phyloP scores from a whole-genome alignment of 495 filamentous ascomycete genomes.

The Lasiosphaeria miniovina region DNA sequence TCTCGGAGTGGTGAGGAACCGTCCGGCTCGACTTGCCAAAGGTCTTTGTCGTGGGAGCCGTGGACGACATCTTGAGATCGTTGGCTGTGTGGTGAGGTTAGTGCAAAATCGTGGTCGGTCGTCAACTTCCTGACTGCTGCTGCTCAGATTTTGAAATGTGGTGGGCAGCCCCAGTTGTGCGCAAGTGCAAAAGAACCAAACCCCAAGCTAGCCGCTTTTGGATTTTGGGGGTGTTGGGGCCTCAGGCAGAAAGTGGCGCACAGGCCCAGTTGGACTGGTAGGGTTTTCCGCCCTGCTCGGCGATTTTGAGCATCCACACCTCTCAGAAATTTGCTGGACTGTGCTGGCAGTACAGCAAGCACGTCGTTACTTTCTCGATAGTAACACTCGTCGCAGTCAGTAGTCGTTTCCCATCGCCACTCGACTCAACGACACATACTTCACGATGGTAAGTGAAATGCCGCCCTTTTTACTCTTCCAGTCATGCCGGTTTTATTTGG shows the following conservation, averaged over 20 bases:
- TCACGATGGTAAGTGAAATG: conserved; percentile 31
- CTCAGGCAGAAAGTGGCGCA: conserved; percentile 19
- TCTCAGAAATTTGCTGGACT: conserved; percentile 33
- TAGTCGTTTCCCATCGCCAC: conserved; percentile 31
- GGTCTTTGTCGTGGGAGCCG: conserved; percentile 74
- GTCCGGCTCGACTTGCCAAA: conserved; percentile 96
- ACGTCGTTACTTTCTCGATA: conserved; percentile 22
- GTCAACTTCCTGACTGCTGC: conserved; percentile 34
- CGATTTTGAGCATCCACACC: conserved; percentile 37
- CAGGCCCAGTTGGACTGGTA: conserved; percentile 24
- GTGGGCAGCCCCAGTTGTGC: conserved; percentile 30
- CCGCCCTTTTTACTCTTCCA: neutral
- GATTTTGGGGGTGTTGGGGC: conserved; percentile 14
- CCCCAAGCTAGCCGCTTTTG: conserved; percentile 36
- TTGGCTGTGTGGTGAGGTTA: conserved; percentile 42
- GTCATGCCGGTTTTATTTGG: neutral
- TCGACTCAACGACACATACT: conserved; percentile 29
- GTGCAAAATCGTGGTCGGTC: conserved; percentile 34
- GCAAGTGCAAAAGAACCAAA: conserved; percentile 35
- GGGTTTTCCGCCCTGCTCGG: conserved; percentile 35
- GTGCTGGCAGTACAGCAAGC: conserved; percentile 22
- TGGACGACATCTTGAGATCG: conserved; percentile 63
- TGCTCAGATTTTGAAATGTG: conserved; percentile 37
- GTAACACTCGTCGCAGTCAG: conserved; percentile 29
- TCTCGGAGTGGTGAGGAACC: conserved; percentile 77